Evolutionary conservation across 2,329 filamentous ascomycete species (phyloP), one percentile per base, ranked within the genome.

Genomic region (Akanthomyces lecanii): DNA sequence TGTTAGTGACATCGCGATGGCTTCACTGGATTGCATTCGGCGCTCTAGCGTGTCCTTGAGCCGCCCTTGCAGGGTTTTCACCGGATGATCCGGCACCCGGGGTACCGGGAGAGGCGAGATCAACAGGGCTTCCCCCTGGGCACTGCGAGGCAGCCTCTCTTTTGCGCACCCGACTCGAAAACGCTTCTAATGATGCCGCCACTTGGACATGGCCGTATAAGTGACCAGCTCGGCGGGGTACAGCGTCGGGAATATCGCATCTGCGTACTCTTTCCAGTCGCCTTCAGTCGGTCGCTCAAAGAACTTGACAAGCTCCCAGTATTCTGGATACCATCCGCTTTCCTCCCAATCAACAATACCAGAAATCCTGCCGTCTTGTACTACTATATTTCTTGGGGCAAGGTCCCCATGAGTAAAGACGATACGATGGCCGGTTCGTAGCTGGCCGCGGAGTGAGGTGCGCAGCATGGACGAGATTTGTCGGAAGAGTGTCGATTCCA

Each of bases 341-440:
- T 72, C 70, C 65, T 81, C 78, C 78, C 77, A 81, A 66, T 80
- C 79, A 42, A 81, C 61, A 42, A 81, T 73, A 7, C 73, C 78
- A 53, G 72, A 71, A 10, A 79, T 69, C 8, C 73, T 69, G 18
- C 75, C 75, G 3, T 73, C 75, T 2, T 69, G 65, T 2, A 76
- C 70, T 4, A 82, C 63, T 36, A 83, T 79, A 61, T 82, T 83
- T 3, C 76, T 66, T 3, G 73, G 74, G 11, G 72, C 73, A 12
- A 85, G 71, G 68, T 85, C 82, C 3, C 77, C 77, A 71, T 85
- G 81, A 1, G 81, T 81, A 64, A 85, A 79, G 1, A 79, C 74
- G 38, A 76, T 68, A n/a, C 67, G 67, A 65, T 76, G 71, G 21
- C 68, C 40, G 0, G 67, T 70, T 30, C 63, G 58, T 18, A 72